phyloP scores from a whole-genome alignment of 2,329 filamentous ascomycete genomes.

The Botrytis hyacinthi region DNA sequence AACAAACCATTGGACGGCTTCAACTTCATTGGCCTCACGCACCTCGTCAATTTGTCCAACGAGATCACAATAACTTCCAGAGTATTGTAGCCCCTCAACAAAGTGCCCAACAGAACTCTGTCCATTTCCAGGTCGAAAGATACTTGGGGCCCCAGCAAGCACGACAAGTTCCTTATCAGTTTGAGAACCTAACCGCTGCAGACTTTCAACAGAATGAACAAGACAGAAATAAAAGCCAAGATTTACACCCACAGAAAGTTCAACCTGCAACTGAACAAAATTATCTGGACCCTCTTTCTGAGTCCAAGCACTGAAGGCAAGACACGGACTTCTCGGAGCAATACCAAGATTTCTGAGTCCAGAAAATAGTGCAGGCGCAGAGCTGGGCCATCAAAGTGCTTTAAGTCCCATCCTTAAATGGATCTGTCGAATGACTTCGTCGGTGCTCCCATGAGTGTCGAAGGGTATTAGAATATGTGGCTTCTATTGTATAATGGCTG shows the following conservation, averaged over 20 bases:
- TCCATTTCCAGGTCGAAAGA: neutral
- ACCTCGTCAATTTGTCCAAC: neutral
- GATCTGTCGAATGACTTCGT: neutral
- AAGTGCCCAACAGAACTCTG: neutral
- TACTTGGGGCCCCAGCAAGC: neutral
- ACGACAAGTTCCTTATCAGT: neutral
- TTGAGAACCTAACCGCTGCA: neutral
- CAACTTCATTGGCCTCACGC: neutral
- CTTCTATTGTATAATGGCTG: too few species aligned
- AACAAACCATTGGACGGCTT: neutral
- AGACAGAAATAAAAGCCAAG: neutral
- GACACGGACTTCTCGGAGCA: neutral
- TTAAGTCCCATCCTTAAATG: too few species aligned
- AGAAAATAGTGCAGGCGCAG: neutral
- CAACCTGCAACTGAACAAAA: neutral
- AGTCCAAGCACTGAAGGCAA: neutral
- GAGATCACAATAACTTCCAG: neutral
- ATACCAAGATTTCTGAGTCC: neutral
- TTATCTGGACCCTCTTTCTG: neutral
- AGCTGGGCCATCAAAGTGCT: neutral
- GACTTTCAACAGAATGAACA: neutral
- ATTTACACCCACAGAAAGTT: neutral
- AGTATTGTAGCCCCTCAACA: neutral
- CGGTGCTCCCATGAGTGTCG: neutral
- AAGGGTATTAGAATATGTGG: neutral